phyloP scores from a whole-genome alignment of 2,329 filamentous ascomycete species.

The Curvularia spicifera region DNA sequence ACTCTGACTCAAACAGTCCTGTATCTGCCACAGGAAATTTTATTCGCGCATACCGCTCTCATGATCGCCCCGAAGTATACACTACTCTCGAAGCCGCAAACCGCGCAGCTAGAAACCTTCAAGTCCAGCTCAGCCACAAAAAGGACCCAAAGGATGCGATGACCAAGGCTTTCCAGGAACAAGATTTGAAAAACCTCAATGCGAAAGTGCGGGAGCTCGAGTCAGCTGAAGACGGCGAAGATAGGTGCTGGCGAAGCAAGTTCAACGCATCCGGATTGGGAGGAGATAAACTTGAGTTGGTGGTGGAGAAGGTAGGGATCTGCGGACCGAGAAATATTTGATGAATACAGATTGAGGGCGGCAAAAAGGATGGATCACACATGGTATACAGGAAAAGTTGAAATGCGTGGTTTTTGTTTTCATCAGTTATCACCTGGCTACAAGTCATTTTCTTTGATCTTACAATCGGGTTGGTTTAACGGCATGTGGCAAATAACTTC shows the following conservation, averaged over 20 bases:
- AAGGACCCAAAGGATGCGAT: conserved; percentile 9
- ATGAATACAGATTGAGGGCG: neutral
- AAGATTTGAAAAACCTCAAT: conserved; percentile 21
- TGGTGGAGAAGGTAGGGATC: conserved; percentile 28
- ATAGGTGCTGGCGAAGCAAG: conserved; percentile 30
- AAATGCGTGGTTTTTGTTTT: neutral
- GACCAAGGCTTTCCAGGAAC: conserved; percentile 24
- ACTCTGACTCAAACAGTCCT: neutral
- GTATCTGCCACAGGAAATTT: neutral
- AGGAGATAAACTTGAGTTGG: conserved; percentile 31
- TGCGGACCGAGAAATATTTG: conserved; percentile 41
- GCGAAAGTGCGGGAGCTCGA: conserved; percentile 21
- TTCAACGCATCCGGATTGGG: conserved; percentile 31
- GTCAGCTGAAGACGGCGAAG: conserved; percentile 5
- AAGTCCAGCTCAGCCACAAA: conserved; percentile 35
- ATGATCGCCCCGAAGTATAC: conserved; percentile 29
- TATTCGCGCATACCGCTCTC: conserved; percentile 18
- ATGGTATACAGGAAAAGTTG: neutral
- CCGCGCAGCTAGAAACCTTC: conserved; percentile 32
- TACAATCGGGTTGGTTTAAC: neutral
- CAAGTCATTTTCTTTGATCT: neutral
- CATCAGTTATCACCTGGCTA: neutral
- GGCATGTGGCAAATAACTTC: neutral
- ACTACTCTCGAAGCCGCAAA: conserved; percentile 35
- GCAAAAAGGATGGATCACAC: no score